Evolutionary conservation across 371 early-diverging fungal species (phyloP), one percentile per base, ranked within the genome.

Genomic region (Fennellomyces sp.): DNA sequence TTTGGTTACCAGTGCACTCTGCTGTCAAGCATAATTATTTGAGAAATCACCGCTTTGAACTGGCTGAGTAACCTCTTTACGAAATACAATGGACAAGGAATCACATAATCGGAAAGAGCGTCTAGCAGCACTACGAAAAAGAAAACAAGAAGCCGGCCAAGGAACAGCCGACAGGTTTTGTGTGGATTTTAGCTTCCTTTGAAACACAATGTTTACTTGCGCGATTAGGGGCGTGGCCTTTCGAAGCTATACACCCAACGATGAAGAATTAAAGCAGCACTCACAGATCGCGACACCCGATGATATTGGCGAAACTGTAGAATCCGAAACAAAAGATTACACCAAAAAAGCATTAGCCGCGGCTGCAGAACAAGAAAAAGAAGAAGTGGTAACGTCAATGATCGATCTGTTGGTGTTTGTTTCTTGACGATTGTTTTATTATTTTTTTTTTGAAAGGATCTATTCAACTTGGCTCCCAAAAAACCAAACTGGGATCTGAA

Each of bases 401-500:
- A 15, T 29, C n/a, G 51, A 50, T 31, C 51, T 42, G 17, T 52
- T 36, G 10, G n/a, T 11, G n/a, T 13, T 25, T 5, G 27, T 30
- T 26, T 19, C 27, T 35, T 31, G n/a, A 26, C 23, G 12, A 45
- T 45, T 5, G 3, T 45, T 2, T 27, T 45, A 6, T 45, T 27
- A 0, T 1, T 5, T 19, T n/a, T n/a, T n/a, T 35, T 48, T 56
- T 47, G 47, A 27, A 68, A 90, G 87, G 93, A 94, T 68, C 78
- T 94, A 2, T 80, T 83, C 50, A 86, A 91, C 31, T 68, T 95
- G 28, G 92, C 92, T 21, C 94, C 96, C 7, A 87, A 85, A 65
- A 91, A 89, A 50, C 88, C 95, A 2, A 93, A 95, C 65, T 94
- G 92, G 92, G 96, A 95, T 63, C 70, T 95, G 58, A 93, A 92